These are phyloP conservation scores for Prunus dulcis DNA, from an alignment of 306 rosid species.

Conservation along the genomic window DNA sequence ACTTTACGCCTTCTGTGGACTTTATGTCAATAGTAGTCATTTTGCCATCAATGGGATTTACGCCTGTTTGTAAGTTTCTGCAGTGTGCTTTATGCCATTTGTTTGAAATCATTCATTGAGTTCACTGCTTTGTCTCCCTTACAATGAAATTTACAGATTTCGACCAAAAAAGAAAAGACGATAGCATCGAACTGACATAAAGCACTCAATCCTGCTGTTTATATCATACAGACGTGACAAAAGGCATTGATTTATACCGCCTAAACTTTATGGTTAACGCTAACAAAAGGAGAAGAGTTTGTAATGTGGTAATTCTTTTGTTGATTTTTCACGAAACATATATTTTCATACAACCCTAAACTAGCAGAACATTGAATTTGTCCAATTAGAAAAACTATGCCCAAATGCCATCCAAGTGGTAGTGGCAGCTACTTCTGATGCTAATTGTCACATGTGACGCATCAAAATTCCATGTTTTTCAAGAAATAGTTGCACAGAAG, in stretches of 20 bases:
- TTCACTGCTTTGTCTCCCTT: too few species aligned
- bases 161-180: too few species aligned
- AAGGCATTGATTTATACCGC: background rate
- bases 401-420: background rate
- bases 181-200: too few species aligned
- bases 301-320: background rate
- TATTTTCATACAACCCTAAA: slow-evolving; percentile 12
- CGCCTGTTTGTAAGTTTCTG: too few species aligned
- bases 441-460: slow-evolving; percentile 16
- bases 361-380: slow-evolving; percentile 11
- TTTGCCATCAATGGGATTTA: too few species aligned
- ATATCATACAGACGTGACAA: too few species aligned
- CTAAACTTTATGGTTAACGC: background rate
- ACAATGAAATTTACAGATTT: too few species aligned
- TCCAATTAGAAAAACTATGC: slow-evolving; percentile 17
- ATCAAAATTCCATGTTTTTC: slow-evolving; percentile 5
- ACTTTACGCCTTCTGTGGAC: too few species aligned
- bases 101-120: too few species aligned
- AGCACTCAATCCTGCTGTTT: too few species aligned
- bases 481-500: slow-evolving; percentile 32
- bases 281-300: background rate
- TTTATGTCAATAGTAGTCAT: too few species aligned
- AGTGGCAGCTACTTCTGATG: slow-evolving; percentile 24
- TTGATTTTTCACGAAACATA: slow-evolving; percentile 5
- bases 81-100: background rate